Evolutionary conservation across 2,329 filamentous ascomycete genomes (phyloP).

Genomic region (Endothia cerciana): DNA sequence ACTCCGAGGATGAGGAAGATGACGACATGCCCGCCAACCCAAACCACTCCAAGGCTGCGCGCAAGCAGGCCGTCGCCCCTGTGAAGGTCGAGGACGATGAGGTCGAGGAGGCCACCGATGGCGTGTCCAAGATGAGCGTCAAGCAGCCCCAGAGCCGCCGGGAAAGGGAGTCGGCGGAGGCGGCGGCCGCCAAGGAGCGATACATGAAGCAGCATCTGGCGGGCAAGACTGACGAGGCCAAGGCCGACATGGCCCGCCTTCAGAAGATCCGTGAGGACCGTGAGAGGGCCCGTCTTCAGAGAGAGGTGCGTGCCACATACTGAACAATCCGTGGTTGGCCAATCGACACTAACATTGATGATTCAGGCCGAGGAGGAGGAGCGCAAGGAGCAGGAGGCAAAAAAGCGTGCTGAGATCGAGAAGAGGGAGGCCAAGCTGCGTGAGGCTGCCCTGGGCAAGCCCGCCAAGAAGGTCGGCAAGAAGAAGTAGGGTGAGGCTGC

Average conservation of each 20-base stretch:
- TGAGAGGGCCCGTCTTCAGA: conserved; percentile 71
- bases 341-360: conserved; percentile 32
- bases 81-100: conserved; percentile 28
- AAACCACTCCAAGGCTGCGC: conserved; percentile 81
- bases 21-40: conserved; percentile 83
- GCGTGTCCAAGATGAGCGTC: conserved; percentile 58
- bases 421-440: conserved; percentile 60
- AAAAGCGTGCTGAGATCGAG: conserved; percentile 55
- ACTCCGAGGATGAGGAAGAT: conserved; percentile 64
- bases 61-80: conserved; percentile 57
- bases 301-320: conserved; percentile 65
- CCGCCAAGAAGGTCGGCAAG: conserved; percentile 48
- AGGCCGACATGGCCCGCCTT: conserved; percentile 83
- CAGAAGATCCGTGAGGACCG: conserved; percentile 83
- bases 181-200: conserved; percentile 83
- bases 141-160: conserved; percentile 44
- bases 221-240: conserved; percentile 95
- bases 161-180: conserved; percentile 77
- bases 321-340: background rate
- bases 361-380: conserved; percentile 62
- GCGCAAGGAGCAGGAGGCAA: conserved; percentile 54
- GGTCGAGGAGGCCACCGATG: conserved; percentile 57
- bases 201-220: conserved; percentile 92
- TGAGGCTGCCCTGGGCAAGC: conserved; percentile 52
- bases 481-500: conserved; percentile 41